Evolutionary conservation across 108 stramenopile genomes (phyloP).

Genomic region (Stephanodiscus minutulus): DNA sequence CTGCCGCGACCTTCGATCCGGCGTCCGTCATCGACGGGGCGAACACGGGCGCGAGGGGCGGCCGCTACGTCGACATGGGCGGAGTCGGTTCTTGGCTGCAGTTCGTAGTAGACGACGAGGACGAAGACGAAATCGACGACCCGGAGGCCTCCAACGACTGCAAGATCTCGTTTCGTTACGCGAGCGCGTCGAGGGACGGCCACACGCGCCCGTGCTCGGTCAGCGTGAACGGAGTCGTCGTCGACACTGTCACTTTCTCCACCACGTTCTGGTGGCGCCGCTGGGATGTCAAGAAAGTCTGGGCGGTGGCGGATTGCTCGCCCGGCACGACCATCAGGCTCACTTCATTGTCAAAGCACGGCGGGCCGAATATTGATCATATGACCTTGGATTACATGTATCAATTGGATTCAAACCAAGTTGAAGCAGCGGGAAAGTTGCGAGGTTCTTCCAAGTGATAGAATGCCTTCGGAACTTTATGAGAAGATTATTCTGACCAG

Average conservation of each 20-base stretch:
- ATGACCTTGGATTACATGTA: neutral
- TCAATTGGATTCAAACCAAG: neutral
- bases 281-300: neutral
- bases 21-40: neutral
- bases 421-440: neutral
- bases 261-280: neutral
- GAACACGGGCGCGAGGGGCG: neutral
- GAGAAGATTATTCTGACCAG: neutral
- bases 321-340: neutral
- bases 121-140: neutral
- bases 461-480: neutral
- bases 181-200: neutral
- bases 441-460: neutral
- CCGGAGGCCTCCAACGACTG: neutral
- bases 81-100: neutral
- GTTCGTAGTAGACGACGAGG: neutral
- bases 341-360: neutral
- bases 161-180: neutral
- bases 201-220: slow-evolving; percentile 1
- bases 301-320: neutral
- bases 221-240: neutral
- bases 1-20: neutral
- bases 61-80: slow-evolving; percentile 1
- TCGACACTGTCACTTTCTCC: neutral
- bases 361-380: neutral